phyloP scores from a whole-genome alignment of 179 eudicot species.

The Camellia oleifera region DNA sequence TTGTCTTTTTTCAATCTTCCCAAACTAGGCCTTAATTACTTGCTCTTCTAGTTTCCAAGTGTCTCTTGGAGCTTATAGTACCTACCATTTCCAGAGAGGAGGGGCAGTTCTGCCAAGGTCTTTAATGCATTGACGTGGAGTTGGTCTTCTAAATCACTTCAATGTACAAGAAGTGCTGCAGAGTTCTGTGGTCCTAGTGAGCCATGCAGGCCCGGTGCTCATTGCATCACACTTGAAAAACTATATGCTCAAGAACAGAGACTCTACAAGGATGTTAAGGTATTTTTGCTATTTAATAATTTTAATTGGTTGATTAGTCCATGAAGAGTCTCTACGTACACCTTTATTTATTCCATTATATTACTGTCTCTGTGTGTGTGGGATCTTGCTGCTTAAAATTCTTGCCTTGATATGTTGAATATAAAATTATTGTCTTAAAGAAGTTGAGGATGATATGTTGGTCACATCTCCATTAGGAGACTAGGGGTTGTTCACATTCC shows the following conservation, averaged over 20 bases:
- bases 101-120: slow-evolving; percentile 59
- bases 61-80: not conserved
- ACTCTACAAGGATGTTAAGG: slow-evolving; percentile 72
- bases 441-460: not conserved
- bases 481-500: too few species aligned
- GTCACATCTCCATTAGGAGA: too few species aligned
- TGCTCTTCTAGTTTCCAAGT: not conserved
- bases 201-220: slow-evolving; percentile 77
- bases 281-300: slow-evolving; percentile 15
- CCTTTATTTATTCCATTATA: not conserved
- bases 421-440: not conserved
- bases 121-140: slow-evolving; percentile 64
- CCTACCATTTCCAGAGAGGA: slow-evolving; percentile 45
- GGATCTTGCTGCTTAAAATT: not conserved
- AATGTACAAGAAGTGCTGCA: slow-evolving; percentile 32
- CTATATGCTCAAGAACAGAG: slow-evolving; percentile 62
- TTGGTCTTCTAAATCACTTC: slow-evolving; percentile 66
- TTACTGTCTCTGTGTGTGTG: not conserved
- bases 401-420: not conserved
- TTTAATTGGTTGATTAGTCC: not conserved
- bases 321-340: not conserved
- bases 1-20: too few species aligned
- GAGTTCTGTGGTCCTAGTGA: slow-evolving; percentile 35
- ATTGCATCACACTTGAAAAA: slow-evolving; percentile 63
- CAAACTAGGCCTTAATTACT: not conserved